Percentiles rank a stretch among this genome's conserved stretches.
Conservation (phyloP, 179 eudicot genomes). For the Heliamphora pulchella region DNA sequence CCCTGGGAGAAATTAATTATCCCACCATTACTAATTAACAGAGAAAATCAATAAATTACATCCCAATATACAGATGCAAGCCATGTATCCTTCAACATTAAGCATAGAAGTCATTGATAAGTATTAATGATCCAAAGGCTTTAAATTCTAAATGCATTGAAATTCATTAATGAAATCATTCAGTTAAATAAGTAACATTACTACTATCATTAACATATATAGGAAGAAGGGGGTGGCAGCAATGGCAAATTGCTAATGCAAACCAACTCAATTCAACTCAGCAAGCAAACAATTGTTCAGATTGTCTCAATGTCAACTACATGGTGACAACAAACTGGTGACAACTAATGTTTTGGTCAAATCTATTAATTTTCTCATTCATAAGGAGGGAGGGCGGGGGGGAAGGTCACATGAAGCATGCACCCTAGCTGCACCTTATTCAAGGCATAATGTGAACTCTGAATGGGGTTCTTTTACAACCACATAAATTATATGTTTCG, state of each 20-base stretch:
- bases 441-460: background rate
- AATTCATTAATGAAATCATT: background rate
- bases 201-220: background rate
- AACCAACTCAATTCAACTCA: background rate
- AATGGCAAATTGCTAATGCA: background rate
- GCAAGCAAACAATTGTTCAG: background rate
- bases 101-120: background rate
- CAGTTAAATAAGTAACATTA: background rate
- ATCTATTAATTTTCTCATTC: background rate
- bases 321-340: background rate
- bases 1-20: background rate
- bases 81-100: background rate
- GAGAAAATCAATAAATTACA: background rate
- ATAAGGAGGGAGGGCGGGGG: too few relatives aligned
- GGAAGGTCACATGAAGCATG: background rate
- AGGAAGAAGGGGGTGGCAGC: background rate
- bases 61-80: background rate
- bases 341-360: background rate
- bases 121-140: background rate
- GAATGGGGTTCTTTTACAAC: background rate
- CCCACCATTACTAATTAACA: background rate
- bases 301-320: background rate
- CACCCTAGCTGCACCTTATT: too few relatives aligned
- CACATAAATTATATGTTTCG: background rate
- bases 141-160: background rate